A percentile compares a stretch with the other conserved stretches of the same genome.
phyloP scores from a whole-genome alignment of 306 rosid genomes.

The Pterocarpus macrocarpus region DNA sequence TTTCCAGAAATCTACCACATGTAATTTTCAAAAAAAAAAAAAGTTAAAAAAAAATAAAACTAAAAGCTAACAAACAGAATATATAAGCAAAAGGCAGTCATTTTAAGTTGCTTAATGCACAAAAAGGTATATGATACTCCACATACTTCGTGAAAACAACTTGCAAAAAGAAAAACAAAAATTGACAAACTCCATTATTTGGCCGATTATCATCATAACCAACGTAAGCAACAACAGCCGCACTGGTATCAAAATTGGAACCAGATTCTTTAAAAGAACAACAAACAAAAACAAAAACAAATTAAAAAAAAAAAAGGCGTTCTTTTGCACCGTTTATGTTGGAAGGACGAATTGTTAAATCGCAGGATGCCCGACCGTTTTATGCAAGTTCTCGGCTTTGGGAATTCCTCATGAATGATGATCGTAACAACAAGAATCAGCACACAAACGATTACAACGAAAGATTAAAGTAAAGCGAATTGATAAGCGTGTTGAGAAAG shows the following conservation, averaged over 20 bases:
- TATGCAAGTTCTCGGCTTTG: neutral
- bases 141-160: neutral
- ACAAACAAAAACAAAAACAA: neutral
- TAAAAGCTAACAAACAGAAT: constrained; percentile 10
- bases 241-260: constrained; percentile 1
- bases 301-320: neutral
- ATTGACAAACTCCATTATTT: neutral
- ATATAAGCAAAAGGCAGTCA: constrained; percentile 20
- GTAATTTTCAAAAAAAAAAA: neutral
- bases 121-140: neutral
- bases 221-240: neutral
- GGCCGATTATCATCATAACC: constrained; percentile 10
- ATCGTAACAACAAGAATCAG: neutral
- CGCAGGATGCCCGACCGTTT: neutral
- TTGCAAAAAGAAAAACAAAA: neutral
- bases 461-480: constrained; percentile 30
- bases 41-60: neutral
- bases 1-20: neutral
- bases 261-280: too few relatives aligned
- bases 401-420: neutral
- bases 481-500: neutral
- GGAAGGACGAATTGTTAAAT: neutral
- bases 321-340: neutral
- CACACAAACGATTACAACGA: neutral
- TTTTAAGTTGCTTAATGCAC: neutral